Evolutionary conservation across 768 basidiomycete genomes (phyloP).

Genomic region (Exsudoporus frostii): DNA sequence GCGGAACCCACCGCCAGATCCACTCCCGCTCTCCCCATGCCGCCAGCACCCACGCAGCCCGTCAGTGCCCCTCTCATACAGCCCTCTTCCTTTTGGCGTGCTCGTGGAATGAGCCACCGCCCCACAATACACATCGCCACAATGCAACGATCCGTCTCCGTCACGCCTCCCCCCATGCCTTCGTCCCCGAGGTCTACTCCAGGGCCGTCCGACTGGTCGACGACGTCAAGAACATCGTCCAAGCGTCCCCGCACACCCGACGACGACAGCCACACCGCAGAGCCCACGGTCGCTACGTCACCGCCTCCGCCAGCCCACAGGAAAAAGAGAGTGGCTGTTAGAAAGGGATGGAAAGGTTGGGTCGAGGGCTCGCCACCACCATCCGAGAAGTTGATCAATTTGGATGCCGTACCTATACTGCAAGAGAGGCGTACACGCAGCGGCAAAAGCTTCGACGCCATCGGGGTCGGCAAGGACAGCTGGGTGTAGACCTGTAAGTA

Average conservation of each 20-base stretch:
- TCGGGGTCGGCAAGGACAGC: slow-evolving; percentile 70
- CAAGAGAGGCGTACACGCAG: slow-evolving; percentile 78
- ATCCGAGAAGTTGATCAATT: slow-evolving; percentile 76
- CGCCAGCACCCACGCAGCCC: slow-evolving; percentile 19
- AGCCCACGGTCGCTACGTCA: slow-evolving; percentile 20
- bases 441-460: slow-evolving; percentile 82
- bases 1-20: slow-evolving; percentile 13
- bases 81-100: slow-evolving; percentile 60
- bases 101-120: slow-evolving; percentile 37
- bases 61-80: slow-evolving; percentile 31
- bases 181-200: slow-evolving; percentile 73
- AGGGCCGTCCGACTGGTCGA: slow-evolving; percentile 69
- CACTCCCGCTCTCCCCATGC: slow-evolving; percentile 18
- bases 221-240: slow-evolving; percentile 73
- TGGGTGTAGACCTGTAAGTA: slow-evolving; percentile 64
- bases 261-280: slow-evolving; percentile 47
- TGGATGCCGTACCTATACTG: slow-evolving; percentile 67
- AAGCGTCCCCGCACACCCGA: slow-evolving; percentile 76
- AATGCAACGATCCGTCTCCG: slow-evolving; percentile 66
- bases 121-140: slow-evolving; percentile 72
- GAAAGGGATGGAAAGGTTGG: slow-evolving; percentile 91
- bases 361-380: slow-evolving; percentile 82
- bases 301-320: slow-evolving; percentile 39
- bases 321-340: slow-evolving; percentile 61
- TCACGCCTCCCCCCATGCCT: slow-evolving; percentile 67